phyloP scores from a whole-genome alignment of 2,329 filamentous ascomycete genomes.

The Calonectria ilicicola region DNA sequence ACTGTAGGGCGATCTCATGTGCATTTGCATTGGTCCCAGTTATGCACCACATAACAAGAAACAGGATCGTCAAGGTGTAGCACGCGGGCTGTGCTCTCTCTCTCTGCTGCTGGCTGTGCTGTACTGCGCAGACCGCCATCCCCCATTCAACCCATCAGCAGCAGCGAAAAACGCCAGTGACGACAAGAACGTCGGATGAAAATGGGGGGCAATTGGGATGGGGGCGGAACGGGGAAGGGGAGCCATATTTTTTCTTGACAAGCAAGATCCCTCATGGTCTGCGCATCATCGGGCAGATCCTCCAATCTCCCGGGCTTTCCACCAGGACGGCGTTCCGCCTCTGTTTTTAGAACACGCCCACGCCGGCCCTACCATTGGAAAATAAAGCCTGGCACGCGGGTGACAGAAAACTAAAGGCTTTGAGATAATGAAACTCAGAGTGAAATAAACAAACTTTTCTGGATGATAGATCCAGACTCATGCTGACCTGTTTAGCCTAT shows the following conservation, averaged over 20 bases:
- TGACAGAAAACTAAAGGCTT: too few species aligned
- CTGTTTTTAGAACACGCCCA: slow-evolving; percentile 37
- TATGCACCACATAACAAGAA: slow-evolving; percentile 9
- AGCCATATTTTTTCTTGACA: slow-evolving; percentile 20
- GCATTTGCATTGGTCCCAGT: slow-evolving; percentile 19
- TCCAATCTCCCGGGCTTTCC: slow-evolving; percentile 35
- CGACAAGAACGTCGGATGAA: not conserved
- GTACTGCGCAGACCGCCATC: not conserved
- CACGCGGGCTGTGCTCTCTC: not conserved
- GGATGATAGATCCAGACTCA: too few species aligned
- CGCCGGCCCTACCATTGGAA: not conserved
- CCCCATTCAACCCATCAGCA: not conserved
- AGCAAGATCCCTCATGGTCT: slow-evolving; percentile 24
- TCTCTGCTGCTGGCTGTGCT: not conserved
- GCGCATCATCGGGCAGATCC: slow-evolving; percentile 38
- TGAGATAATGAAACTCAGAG: too few species aligned
- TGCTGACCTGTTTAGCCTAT: too few species aligned
- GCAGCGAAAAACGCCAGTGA: slow-evolving; percentile 7
- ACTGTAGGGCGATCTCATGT: slow-evolving; percentile 19
- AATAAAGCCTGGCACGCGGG: slow-evolving; percentile 1
- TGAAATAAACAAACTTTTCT: too few species aligned
- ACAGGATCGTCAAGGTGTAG: not conserved
- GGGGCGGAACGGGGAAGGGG: not conserved
- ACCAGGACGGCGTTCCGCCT: slow-evolving; percentile 28
- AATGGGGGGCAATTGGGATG: not conserved